These are phyloP conservation scores for Combretum micranthum DNA, from an alignment of 345 rosid genomes.

Conservation along the genomic window DNA sequence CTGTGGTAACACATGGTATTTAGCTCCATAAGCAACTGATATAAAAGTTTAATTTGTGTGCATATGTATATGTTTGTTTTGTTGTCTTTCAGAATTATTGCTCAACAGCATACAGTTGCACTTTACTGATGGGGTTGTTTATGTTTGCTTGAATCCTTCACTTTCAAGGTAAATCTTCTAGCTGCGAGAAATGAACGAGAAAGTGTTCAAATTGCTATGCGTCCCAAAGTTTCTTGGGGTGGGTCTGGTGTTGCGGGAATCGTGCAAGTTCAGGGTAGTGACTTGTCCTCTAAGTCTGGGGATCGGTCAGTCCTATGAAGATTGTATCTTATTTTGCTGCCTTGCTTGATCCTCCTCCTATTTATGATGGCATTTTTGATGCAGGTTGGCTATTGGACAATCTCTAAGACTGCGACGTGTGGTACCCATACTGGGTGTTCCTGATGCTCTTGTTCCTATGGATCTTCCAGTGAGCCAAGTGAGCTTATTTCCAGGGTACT, in stretches of 20 bases:
- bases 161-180: slow-evolving; percentile 71
- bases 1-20: too few species aligned
- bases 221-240: slow-evolving; percentile 90
- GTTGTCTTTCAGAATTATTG: too few species aligned
- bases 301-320: slow-evolving; percentile 56
- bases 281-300: slow-evolving; percentile 73
- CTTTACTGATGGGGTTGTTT: slow-evolving; percentile 7
- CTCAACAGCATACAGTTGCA: too few species aligned
- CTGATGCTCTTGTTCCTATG: slow-evolving; percentile 96
- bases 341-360: slow-evolving; percentile 9
- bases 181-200: slow-evolving; percentile 98
- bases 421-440: slow-evolving; percentile 80
- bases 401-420: slow-evolving; percentile 61
- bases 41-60: too few species aligned
- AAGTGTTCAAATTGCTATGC: slow-evolving; percentile 86
- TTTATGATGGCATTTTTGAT: slow-evolving; percentile 15
- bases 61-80: too few species aligned
- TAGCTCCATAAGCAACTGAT: too few species aligned
- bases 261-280: slow-evolving; percentile 82
- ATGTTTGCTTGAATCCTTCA: slow-evolving; percentile 13
- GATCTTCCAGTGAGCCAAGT: slow-evolving; percentile 71
- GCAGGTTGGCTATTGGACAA: slow-evolving; percentile 76
- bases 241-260: slow-evolving; percentile 55
- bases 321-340: slow-evolving; percentile 10
- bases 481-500: slow-evolving; percentile 77